These are phyloP conservation scores for Catharanthus roseus DNA, from an alignment of 257 asterid genomes.

Conservation along the genomic window DNA sequence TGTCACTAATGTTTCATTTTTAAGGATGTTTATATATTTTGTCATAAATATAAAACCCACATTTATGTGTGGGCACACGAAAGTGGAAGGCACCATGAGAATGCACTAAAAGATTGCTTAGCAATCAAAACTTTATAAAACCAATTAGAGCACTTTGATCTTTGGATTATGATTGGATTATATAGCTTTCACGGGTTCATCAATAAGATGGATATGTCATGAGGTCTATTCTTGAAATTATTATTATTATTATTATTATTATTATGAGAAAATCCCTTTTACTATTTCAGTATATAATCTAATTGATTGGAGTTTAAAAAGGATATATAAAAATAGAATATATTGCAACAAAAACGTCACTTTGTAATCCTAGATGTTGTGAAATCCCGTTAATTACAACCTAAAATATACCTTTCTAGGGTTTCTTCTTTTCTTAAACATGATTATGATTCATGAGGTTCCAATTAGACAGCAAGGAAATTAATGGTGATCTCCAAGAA, in stretches of 20 bases:
- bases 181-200: neutral
- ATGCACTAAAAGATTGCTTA: neutral
- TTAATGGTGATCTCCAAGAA: neutral
- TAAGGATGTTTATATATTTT: too few species aligned
- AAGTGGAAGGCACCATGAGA: neutral
- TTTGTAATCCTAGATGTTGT: neutral
- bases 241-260: neutral
- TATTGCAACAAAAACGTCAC: neutral
- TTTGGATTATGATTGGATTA: slow-evolving; percentile 4
- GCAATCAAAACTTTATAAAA: neutral
- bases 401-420: neutral
- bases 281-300: neutral
- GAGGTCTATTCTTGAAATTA: neutral
- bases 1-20: too few species aligned
- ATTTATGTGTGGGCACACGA: neutral
- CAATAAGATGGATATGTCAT: neutral
- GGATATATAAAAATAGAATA: neutral
- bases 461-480: neutral
- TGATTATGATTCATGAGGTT: slow-evolving; percentile 1
- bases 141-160: slow-evolving; percentile 2
- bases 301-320: neutral
- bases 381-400: neutral
- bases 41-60: neutral
- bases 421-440: neutral
- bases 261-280: neutral